phyloP scores from a whole-genome alignment of 345 rosid species.

The Camelina sativa region DNA sequence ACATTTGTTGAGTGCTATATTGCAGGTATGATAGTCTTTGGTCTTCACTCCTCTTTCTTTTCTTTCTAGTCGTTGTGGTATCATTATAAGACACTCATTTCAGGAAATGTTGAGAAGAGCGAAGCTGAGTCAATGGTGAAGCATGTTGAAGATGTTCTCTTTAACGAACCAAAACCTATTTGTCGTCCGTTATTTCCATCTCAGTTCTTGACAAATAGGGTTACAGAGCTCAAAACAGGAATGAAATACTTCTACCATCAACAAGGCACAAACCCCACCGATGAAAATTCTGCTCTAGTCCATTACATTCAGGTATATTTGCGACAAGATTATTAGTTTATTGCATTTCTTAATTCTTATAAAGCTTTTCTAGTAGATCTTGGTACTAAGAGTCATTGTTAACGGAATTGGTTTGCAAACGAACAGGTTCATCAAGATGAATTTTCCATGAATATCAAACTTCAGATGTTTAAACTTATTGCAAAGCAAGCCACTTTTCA shows the following conservation, averaged over 20 bases:
- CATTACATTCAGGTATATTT: conserved; percentile 85
- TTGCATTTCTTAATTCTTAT: conserved; percentile 17
- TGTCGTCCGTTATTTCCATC: conserved; percentile 74
- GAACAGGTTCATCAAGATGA: conserved; percentile 82
- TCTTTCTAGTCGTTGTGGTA: neutral
- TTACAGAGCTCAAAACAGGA: conserved; percentile 64
- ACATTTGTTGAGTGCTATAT: conserved; percentile 76
- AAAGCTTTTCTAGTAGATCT: neutral
- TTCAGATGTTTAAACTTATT: conserved; percentile 64
- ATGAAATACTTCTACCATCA: conserved; percentile 55
- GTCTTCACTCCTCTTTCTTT: neutral
- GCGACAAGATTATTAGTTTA: neutral
- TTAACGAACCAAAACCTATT: conserved; percentile 59
- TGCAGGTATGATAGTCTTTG: conserved; percentile 54
- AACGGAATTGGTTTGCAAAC: neutral
- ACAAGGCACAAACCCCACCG: conserved; percentile 69
- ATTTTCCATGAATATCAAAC: conserved; percentile 62
- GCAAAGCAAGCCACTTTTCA: conserved; percentile 87
- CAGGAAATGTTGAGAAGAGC: conserved; percentile 69
- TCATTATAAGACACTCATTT: conserved; percentile 11
- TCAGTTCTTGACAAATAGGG: conserved; percentile 68
- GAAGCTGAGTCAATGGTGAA: conserved; percentile 72
- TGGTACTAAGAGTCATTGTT: conserved; percentile 1
- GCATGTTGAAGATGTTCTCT: conserved; percentile 65
- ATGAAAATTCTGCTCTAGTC: conserved; percentile 78